Conservation (phyloP, 495 filamentous ascomycete species). For the Podospora comata region DNA sequence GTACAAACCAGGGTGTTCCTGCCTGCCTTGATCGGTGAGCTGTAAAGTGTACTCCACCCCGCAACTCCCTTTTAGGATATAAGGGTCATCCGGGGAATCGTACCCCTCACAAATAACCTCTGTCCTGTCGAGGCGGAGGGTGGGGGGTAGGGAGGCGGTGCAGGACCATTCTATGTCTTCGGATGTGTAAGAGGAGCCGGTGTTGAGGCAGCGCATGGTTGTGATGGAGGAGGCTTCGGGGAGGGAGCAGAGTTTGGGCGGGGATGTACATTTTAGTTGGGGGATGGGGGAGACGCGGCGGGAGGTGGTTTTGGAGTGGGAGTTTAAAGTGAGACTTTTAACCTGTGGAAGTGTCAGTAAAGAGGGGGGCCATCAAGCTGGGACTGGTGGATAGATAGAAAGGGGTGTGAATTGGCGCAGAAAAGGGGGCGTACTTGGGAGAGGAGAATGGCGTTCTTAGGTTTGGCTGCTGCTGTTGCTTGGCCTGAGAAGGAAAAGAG, state of each 20-base stretch:
- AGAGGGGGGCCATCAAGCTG: too few relatives aligned
- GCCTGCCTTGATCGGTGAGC: conserved; percentile 76
- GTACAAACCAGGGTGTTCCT: too few relatives aligned
- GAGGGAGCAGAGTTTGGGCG: conserved; percentile 55
- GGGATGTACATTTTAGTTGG: conserved; percentile 77
- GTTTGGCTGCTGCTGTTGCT: conserved; percentile 14
- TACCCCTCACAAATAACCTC: conserved; percentile 96
- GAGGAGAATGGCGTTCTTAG: conserved; percentile 31
- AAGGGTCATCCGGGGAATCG: conserved; percentile 65
- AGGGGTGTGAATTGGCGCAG: neutral
- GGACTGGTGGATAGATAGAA: neutral
- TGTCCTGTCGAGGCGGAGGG: conserved; percentile 85
- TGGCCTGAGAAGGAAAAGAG: conserved; percentile 6
- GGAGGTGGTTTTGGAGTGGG: conserved; percentile 57
- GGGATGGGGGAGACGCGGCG: conserved; percentile 76
- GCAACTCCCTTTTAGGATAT: conserved; percentile 84
- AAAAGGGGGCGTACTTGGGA: conserved; percentile 22
- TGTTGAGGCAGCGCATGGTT: conserved; percentile 84
- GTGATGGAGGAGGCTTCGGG: conserved; percentile 58
- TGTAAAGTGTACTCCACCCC: conserved; percentile 86
- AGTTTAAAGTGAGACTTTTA: conserved; percentile 71
- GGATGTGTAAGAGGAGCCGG: conserved; percentile 63
- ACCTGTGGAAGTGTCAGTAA: conserved; percentile 38
- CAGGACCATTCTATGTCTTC: conserved; percentile 89
- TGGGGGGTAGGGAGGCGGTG: conserved; percentile 67